Percentiles rank a stretch among this genome's conserved stretches.
phyloP scores from a whole-genome alignment of 2,329 filamentous ascomycete genomes.

The Cytospora piceicola region DNA sequence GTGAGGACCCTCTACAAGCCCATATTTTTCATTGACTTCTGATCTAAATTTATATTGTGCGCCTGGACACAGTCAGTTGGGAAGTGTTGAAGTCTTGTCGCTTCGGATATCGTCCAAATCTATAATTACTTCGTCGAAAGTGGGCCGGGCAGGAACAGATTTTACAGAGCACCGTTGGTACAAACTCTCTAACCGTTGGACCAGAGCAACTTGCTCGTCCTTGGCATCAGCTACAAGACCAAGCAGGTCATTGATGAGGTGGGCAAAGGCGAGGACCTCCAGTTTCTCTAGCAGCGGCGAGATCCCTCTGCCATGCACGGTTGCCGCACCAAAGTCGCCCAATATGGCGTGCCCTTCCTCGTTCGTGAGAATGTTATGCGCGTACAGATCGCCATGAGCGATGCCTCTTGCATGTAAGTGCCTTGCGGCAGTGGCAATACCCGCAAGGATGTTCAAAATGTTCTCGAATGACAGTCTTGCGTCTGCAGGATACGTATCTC shows the following conservation, averaged over 20 bases:
- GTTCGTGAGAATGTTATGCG: constrained; percentile 51
- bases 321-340: constrained; percentile 53
- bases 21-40: neutral
- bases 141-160: constrained; percentile 38
- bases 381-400: constrained; percentile 52
- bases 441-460: constrained; percentile 43
- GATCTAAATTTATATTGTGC: neutral
- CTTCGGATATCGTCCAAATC: constrained; percentile 28
- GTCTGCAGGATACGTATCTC: constrained; percentile 45
- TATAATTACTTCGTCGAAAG: constrained; percentile 39
- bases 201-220: constrained; percentile 27
- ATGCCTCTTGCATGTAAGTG: constrained; percentile 51
- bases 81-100: neutral
- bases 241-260: constrained; percentile 51
- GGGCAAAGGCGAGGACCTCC: constrained; percentile 53
- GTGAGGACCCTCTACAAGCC: too few relatives aligned
- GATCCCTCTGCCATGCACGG: constrained; percentile 43
- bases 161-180: constrained; percentile 37
- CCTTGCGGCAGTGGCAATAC: constrained; percentile 46
- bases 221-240: constrained; percentile 37
- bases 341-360: constrained; percentile 48
- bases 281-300: constrained; percentile 43
- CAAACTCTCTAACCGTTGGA: constrained; percentile 36
- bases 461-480: constrained; percentile 38
- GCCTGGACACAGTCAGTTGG: neutral